These are phyloP conservation scores for Macadamia integrifolia DNA, from an alignment of 164 flowering plant genomes.

Conservation along the genomic window DNA sequence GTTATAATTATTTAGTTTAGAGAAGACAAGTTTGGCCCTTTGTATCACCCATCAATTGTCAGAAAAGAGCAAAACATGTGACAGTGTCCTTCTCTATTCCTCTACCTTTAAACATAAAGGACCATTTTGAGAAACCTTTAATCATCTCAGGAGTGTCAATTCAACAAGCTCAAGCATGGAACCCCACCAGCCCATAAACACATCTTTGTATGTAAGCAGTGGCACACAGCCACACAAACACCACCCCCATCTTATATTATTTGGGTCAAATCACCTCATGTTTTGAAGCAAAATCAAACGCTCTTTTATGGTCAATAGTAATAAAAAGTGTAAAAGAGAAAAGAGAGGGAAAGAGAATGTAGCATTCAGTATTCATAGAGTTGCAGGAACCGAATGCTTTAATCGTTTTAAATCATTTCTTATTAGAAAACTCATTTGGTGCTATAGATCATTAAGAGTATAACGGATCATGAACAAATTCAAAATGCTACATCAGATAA, in stretches of 20 bases:
- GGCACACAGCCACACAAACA: no score
- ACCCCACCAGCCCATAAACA: not conserved
- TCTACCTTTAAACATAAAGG: slow-evolving; percentile 1
- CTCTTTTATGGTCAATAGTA: not conserved
- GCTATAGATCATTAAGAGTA: no score
- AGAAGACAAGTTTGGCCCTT: not conserved
- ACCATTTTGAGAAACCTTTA: slow-evolving; percentile 11
- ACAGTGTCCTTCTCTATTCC: not conserved
- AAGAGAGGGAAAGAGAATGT: not conserved
- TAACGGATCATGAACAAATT: no score
- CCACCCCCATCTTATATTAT: not conserved
- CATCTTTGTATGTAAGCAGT: slow-evolving; percentile 5
- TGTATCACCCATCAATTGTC: slow-evolving; percentile 1
- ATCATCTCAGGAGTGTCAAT: not conserved
- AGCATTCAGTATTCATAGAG: not conserved
- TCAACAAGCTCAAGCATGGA: not conserved
- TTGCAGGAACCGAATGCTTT: not conserved
- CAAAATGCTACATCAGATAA: no score
- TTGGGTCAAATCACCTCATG: not conserved
- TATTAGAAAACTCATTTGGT: no score
- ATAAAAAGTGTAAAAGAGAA: not conserved
- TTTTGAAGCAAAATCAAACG: not conserved
- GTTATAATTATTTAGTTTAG: not conserved
- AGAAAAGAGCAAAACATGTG: not conserved
- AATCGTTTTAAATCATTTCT: not conserved